phyloP scores from a whole-genome alignment of 2,329 filamentous ascomycete genomes.

The Cytospora leucostoma region DNA sequence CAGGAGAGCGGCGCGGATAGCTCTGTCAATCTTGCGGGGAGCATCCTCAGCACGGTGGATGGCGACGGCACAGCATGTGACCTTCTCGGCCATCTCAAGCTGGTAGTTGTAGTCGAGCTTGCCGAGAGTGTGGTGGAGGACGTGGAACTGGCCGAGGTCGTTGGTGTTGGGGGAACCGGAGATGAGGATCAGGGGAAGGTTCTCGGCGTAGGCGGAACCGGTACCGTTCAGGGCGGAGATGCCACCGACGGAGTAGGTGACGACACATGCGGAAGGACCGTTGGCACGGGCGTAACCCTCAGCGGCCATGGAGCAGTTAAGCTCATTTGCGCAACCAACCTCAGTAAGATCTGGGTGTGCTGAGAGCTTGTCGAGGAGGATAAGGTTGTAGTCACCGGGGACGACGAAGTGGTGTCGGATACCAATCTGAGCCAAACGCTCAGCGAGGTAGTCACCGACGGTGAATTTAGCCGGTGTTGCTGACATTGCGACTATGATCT shows the following conservation, averaged over 20 bases:
- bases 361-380: constrained; percentile 36
- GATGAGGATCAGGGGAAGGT: constrained; percentile 34
- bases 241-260: constrained; percentile 35
- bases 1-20: constrained; percentile 32
- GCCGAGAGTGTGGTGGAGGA: constrained; percentile 36
- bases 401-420: constrained; percentile 35
- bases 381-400: constrained; percentile 37
- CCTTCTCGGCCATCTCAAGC: constrained; percentile 37
- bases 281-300: constrained; percentile 36
- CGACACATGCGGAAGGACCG: constrained; percentile 34
- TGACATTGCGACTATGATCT: constrained; percentile 18
- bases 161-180: constrained; percentile 35
- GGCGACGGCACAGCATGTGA: constrained; percentile 36
- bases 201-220: constrained; percentile 35
- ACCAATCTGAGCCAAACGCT: constrained; percentile 34
- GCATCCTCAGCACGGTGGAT: constrained; percentile 33
- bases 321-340: constrained; percentile 36
- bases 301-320: constrained; percentile 36
- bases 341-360: constrained; percentile 32
- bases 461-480: constrained; percentile 29
- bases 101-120: constrained; percentile 35
- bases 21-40: constrained; percentile 34
- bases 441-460: constrained; percentile 36
- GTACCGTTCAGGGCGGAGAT: constrained; percentile 35
- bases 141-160: constrained; percentile 32